Evolutionary conservation across 129 eudicot genomes (phyloP), one percentile per base, ranked within the genome.

Genomic region (Lactuca sativa): DNA sequence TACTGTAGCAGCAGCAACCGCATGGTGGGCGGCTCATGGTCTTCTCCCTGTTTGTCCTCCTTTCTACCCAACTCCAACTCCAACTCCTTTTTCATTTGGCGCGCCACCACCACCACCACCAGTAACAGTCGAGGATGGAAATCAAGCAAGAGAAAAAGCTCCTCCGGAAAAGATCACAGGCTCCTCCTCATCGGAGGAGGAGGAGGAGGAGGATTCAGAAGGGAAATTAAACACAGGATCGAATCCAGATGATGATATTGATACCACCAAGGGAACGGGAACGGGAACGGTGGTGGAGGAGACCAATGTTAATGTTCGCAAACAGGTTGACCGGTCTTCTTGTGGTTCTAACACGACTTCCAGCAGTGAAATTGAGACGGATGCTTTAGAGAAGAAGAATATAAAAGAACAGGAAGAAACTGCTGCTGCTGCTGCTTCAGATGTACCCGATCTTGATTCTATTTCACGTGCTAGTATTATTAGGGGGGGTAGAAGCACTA

Each of bases 1-100:
- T 17, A 93, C 99, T 6, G 92, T 90, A 63, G 86, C 99, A 63
- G 99, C 99, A 51, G 99, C 99, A 62, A 83, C 93, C 10, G 90
- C 99, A 51, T 93, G 99, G 99, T 93, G 99, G 99, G 88, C 92
- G 31, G 81, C 99, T 63, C 90, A 87, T 76, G 99, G 99, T 64
- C 74, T 90, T 33, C 84, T 90, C 56, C 95, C 97, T 54, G 57
- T 86, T 21, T 85, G 88, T 70, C 56, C 88, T 76, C 91, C 93
- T 38, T 74, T 81, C 80, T 80, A 72, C 63, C 69, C 80, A 16
- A 88, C 77, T 74, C 72, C 79, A 51, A 65, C 70, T 58, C 56
- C 78, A 71, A 51, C 90, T 18, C 82, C 85, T 2, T 34, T 83
- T 11, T 38, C 77, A 63, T 36, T 68, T 53, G 55, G 66, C 14